Percentiles rank a stretch among this genome's conserved stretches.
Evolutionary conservation across 345 rosid species (phyloP).

Genomic region (Eucalyptus pauciflora): DNA sequence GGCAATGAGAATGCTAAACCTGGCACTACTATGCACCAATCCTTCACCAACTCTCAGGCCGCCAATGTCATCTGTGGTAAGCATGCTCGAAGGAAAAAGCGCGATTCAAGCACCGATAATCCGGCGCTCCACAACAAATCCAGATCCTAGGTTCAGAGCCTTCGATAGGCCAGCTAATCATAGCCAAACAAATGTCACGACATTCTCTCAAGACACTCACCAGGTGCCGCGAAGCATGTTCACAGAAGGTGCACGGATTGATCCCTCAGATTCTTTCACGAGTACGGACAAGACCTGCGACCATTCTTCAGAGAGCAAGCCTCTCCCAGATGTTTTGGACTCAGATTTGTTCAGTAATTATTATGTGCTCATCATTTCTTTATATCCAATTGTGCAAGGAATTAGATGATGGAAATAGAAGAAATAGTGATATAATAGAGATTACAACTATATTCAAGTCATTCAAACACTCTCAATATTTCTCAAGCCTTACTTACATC

Average conservation of each 20-base stretch:
- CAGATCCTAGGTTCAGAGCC: constrained; percentile 71
- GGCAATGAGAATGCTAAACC: constrained; percentile 54
- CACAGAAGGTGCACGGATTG: constrained; percentile 55
- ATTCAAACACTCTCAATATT: too few relatives aligned
- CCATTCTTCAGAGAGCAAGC: constrained; percentile 11
- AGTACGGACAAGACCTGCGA: constrained; percentile 13
- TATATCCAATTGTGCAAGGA: neutral
- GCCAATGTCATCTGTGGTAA: constrained; percentile 69
- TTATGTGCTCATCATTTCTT: neutral
- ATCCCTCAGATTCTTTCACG: constrained; percentile 29
- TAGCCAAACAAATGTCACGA: constrained; percentile 38
- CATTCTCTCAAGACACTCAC: constrained; percentile 25
- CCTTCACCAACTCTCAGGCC: constrained; percentile 86
- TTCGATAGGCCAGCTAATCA: constrained; percentile 53
- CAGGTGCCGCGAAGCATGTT: constrained; percentile 27
- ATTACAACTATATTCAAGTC: too few relatives aligned
- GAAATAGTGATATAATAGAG: too few relatives aligned
- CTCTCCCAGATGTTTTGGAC: constrained; percentile 5
- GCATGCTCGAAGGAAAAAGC: constrained; percentile 67
- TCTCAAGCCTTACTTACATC: too few relatives aligned
- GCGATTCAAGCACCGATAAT: constrained; percentile 61
- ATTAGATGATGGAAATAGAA: too few relatives aligned
- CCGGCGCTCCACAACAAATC: constrained; percentile 27
- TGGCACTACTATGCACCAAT: constrained; percentile 77
- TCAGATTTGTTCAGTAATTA: neutral